A percentile compares a stretch with the other conserved stretches of the same genome.
Conservation (phyloP, 176 grass and related monocot species). For the Carex cristatella region DNA sequence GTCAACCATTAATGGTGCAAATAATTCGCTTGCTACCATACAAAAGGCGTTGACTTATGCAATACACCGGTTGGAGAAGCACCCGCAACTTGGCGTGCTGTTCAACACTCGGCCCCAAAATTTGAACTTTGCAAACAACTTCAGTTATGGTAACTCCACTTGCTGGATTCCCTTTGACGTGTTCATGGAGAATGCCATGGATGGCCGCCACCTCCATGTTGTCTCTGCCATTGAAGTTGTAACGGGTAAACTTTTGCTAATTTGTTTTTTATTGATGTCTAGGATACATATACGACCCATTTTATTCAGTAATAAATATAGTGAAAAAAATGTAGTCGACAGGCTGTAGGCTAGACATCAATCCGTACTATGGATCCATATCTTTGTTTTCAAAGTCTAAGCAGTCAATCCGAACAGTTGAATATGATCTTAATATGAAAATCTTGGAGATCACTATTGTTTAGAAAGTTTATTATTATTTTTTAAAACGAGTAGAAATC, state of each 20-base stretch:
- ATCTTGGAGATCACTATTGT: no score
- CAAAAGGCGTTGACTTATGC: conserved; percentile 36
- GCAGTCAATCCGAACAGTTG: no score
- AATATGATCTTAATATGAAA: no score
- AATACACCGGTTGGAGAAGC: conserved; percentile 40
- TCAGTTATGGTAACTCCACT: conserved; percentile 44
- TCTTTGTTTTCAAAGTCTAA: no score
- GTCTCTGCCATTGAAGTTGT: conserved; percentile 70
- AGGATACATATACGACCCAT: no score
- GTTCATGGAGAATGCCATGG: conserved; percentile 86
- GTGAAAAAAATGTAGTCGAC: not conserved
- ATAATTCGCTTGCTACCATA: conserved; percentile 45
- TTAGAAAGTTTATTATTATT: no score
- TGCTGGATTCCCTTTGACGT: conserved; percentile 80
- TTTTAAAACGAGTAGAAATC: no score
- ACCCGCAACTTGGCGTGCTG: conserved; percentile 46
- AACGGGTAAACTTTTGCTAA: conserved; percentile 37
- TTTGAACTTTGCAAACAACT: conserved; percentile 37
- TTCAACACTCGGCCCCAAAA: conserved; percentile 38
- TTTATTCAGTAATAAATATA: no score
- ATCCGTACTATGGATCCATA: no score
- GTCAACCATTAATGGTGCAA: conserved; percentile 28
- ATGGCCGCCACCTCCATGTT: conserved; percentile 54
- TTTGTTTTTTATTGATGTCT: not conserved
- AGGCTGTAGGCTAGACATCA: not conserved